A percentile compares a stretch with the other conserved stretches of the same genome.
phyloP scores from a whole-genome alignment of 192 early-diverging fungal genomes.

The Coemansia sp. region DNA sequence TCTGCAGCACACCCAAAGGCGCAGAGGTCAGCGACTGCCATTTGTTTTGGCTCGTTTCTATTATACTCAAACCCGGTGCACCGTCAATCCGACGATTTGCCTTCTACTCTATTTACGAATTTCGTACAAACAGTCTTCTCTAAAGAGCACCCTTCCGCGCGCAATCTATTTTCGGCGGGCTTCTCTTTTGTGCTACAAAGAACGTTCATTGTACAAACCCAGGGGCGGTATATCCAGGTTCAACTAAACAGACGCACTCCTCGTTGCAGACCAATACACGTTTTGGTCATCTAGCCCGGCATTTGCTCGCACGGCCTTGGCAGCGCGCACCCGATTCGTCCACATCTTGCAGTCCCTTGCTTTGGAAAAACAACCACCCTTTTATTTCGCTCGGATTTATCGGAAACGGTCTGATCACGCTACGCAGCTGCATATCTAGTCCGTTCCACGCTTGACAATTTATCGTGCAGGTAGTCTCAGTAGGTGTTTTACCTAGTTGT shows the following conservation, averaged over 20 bases:
- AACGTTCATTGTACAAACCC: constrained; percentile 14
- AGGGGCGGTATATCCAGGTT: constrained; percentile 1
- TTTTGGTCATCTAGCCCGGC: neutral
- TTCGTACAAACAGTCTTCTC: neutral
- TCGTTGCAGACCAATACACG: neutral
- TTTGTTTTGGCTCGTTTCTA: constrained; percentile 6
- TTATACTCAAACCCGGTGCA: neutral
- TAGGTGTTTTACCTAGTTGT: constrained; percentile 2
- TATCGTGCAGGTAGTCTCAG: constrained; percentile 4
- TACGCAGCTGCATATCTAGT: neutral
- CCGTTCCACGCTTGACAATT: constrained; percentile 4
- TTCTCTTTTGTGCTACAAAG: constrained; percentile 11
- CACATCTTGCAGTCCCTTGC: constrained; percentile 16
- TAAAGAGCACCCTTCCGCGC: constrained; percentile 2
- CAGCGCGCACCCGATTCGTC: constrained; percentile 10
- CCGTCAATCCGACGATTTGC: constrained; percentile 5
- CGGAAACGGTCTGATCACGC: constrained; percentile 17
- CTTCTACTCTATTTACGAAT: constrained; percentile 11
- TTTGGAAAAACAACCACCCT: neutral
- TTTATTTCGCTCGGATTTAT: constrained; percentile 8
- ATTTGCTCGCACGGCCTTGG: constrained; percentile 12
- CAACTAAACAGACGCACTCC: constrained; percentile 2
- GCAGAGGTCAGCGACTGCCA: neutral
- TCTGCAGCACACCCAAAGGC: no score
- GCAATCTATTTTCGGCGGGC: constrained; percentile 5